Base-by-base conservation (phyloP, 116 monocot species). In the Posidonia oceanica region DNA sequence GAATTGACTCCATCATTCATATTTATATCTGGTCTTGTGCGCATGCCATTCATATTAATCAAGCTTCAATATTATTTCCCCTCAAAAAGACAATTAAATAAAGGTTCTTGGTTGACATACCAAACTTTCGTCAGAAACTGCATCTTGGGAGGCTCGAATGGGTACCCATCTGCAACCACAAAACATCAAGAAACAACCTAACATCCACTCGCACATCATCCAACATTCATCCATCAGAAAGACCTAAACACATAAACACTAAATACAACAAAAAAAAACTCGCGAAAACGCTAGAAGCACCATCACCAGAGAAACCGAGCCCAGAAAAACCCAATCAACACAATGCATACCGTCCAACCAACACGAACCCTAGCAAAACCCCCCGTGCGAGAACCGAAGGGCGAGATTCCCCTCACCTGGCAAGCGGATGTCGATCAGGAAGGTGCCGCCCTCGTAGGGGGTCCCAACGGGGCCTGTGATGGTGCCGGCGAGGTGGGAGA, bases 81-180 rank as follows among this genome's bases (percentile, higher is more conserved):
- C 7, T 48, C 48, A 0, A 48, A 48, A 12, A 12, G 48, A 48
- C 48, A 10, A 2, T 48, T 48, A 48, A 48, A 48, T 48, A 48
- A 48, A 48, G 48, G 7, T 48, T 48, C 11, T 2, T 48, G 48
- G 48, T 48, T 2, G 12, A 5, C 66, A 20, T 85, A 92, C 97
- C 93, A 98, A 60, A 98, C 93, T 93, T 86, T 98, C 52, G 98
- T 98, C 17, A 87, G 44, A 64, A 98, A 98, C 77, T 90, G 93
- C 93, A 98, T 98, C 71, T 98, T 98, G 20, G 98, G 98, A 72
- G 93, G 98, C 74, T 98, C 90, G 73, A 98, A 98, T 62, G 98
- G 98, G 76, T 98, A 98, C 7, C 80, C 93, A 90, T 85, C 98
- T 93, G 90, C 75, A 73, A 80, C 36, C 20, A 76, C 62, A 54